phyloP scores from a whole-genome alignment of 2,329 filamentous ascomycete species.

The Colletotrichum tanaceti region DNA sequence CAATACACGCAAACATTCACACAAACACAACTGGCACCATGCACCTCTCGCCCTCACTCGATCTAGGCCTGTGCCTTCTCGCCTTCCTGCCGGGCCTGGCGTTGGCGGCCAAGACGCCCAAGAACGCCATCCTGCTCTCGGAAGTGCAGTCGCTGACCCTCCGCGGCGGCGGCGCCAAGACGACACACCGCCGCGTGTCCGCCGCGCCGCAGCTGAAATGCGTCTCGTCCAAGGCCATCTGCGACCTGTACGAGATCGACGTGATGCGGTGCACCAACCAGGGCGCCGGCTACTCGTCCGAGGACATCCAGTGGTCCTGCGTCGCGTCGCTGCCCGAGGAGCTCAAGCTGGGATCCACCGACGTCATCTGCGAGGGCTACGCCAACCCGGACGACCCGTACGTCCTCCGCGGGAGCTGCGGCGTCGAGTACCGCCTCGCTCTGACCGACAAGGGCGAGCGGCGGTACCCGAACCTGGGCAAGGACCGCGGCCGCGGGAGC shows the following conservation, averaged over 20 bases:
- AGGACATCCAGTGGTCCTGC: conserved; percentile 94
- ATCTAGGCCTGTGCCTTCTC: conserved; percentile 38
- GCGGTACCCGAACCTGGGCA: conserved; percentile 70
- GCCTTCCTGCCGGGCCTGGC: conserved; percentile 42
- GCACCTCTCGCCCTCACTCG: conserved; percentile 45
- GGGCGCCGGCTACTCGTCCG: conserved; percentile 79
- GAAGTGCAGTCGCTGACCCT: conserved; percentile 83
- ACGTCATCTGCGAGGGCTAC: conserved; percentile 95
- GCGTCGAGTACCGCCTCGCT: conserved; percentile 85
- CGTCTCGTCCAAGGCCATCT: conserved; percentile 72
- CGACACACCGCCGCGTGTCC: conserved; percentile 79
- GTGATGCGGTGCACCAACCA: conserved; percentile 91
- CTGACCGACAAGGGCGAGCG: conserved; percentile 82
- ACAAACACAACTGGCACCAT: conserved; percentile 41
- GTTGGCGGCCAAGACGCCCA: conserved; percentile 48
- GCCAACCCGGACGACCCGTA: conserved; percentile 79
- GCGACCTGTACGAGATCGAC: conserved; percentile 78
- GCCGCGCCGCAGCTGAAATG: conserved; percentile 85
- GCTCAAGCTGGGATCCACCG: conserved; percentile 81
- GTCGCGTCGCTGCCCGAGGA: conserved; percentile 70
- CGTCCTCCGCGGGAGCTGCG: conserved; percentile 92
- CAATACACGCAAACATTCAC: not conserved
- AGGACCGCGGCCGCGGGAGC: conserved; percentile 51
- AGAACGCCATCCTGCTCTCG: conserved; percentile 67
- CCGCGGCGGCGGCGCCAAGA: conserved; percentile 70